Evolutionary conservation across 176 grass and related monocot genomes (phyloP).

Genomic region (Hsuehochloa calcarea): DNA sequence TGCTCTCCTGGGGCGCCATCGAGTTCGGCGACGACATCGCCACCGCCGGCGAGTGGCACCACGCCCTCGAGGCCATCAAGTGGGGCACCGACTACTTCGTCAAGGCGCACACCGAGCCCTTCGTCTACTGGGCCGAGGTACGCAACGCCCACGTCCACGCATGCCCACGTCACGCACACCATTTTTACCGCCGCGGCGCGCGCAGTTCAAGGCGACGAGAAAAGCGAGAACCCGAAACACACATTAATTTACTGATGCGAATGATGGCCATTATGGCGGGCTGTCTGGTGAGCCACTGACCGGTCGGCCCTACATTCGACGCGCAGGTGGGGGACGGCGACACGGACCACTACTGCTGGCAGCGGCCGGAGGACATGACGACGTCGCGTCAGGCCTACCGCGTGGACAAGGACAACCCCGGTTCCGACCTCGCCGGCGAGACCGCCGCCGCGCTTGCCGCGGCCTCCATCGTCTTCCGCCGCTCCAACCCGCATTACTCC

Average conservation of each 20-base stretch:
- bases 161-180: background rate
- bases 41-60: slow-evolving; percentile 54
- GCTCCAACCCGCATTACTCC: slow-evolving; percentile 62
- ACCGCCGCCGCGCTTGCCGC: slow-evolving; percentile 87
- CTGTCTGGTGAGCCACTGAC: background rate
- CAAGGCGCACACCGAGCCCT: slow-evolving; percentile 85
- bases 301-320: background rate
- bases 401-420: slow-evolving; percentile 71
- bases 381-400: slow-evolving; percentile 87
- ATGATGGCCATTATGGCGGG: slow-evolving; percentile 14
- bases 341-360: slow-evolving; percentile 97
- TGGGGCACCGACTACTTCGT: slow-evolving; percentile 97
- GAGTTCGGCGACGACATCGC: slow-evolving; percentile 66
- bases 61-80: slow-evolving; percentile 86
- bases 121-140: slow-evolving; percentile 93
- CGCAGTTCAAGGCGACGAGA: background rate
- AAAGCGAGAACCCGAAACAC: background rate
- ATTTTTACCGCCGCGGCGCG: background rate
- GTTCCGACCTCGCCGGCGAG: slow-evolving; percentile 84
- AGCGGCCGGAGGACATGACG: slow-evolving; percentile 93
- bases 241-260: background rate
- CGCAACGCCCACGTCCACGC: background rate
- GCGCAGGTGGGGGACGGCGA: slow-evolving; percentile 83
- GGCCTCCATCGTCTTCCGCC: slow-evolving; percentile 70
- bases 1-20: slow-evolving; percentile 79